Evolutionary conservation across 257 asterid genomes (phyloP).

Genomic region (Ilex asprella): DNA sequence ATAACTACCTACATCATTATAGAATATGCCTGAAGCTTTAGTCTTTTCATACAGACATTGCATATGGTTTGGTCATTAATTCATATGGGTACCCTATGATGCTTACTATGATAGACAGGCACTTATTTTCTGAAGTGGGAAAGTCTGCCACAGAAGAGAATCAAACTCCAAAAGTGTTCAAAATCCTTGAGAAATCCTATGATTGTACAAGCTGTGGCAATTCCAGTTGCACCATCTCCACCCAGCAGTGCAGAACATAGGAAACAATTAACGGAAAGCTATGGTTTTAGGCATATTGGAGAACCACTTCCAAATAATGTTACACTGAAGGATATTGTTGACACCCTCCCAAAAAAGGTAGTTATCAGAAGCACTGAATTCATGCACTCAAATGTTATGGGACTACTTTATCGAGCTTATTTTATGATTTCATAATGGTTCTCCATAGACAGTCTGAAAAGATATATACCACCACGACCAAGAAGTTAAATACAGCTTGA

Average conservation of each 20-base stretch:
- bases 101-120: slow-evolving; percentile 31
- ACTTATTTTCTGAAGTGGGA: slow-evolving; percentile 50
- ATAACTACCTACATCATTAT: too few relatives aligned
- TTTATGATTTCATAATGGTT: too few relatives aligned
- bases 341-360: slow-evolving; percentile 87
- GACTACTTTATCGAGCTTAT: too few relatives aligned
- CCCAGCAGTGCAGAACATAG: slow-evolving; percentile 49
- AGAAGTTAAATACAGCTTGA: too few relatives aligned
- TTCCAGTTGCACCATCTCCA: slow-evolving; percentile 58
- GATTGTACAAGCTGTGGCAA: slow-evolving; percentile 60
- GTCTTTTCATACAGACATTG: too few relatives aligned
- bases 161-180: slow-evolving; percentile 31
- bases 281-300: slow-evolving; percentile 86
- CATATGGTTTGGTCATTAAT: too few relatives aligned
- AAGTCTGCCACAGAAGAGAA: slow-evolving; percentile 34
- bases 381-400: too few relatives aligned
- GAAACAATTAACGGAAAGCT: slow-evolving; percentile 45
- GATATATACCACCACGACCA: too few relatives aligned
- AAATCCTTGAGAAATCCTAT: slow-evolving; percentile 31
- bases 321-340: slow-evolving; percentile 61
- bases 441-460: too few relatives aligned
- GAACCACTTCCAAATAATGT: slow-evolving; percentile 83
- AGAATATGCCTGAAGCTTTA: too few relatives aligned
- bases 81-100: background rate
- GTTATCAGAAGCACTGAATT: slow-evolving; percentile 2